These are phyloP conservation scores for Parastagonospora avenae DNA, from an alignment of 2,329 filamentous ascomycete species.

Conservation along the genomic window DNA sequence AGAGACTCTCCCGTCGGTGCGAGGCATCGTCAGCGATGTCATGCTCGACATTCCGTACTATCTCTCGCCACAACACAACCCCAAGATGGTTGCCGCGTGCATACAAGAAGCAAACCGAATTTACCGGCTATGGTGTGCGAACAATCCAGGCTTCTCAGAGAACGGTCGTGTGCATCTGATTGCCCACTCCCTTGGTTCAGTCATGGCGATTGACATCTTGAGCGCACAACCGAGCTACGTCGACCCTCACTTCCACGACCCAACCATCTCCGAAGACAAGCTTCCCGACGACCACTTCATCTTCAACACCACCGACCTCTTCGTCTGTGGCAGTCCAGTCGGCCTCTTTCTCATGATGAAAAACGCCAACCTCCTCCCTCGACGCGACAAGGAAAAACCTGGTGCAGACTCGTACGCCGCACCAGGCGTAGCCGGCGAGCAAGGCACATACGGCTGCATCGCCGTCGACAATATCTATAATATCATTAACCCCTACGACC, in stretches of 20 bases:
- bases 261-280: slow-evolving; percentile 49
- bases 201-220: slow-evolving; percentile 91
- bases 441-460: slow-evolving; percentile 83
- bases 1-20: slow-evolving; percentile 83
- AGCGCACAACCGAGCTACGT: slow-evolving; percentile 82
- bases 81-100: slow-evolving; percentile 90
- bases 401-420: slow-evolving; percentile 65
- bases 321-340: slow-evolving; percentile 86
- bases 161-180: slow-evolving; percentile 88
- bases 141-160: slow-evolving; percentile 84
- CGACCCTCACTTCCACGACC: slow-evolving; percentile 51
- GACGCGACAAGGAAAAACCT: slow-evolving; percentile 75
- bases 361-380: slow-evolving; percentile 71
- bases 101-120: slow-evolving; percentile 91
- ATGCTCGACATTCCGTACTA: slow-evolving; percentile 99
- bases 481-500: slow-evolving; percentile 75
- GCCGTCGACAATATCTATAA: slow-evolving; percentile 98
- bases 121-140: slow-evolving; percentile 92
- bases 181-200: slow-evolving; percentile 90
- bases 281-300: slow-evolving; percentile 69
- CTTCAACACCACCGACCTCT: slow-evolving; percentile 88
- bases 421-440: slow-evolving; percentile 72
- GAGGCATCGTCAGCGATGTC: slow-evolving; percentile 92
- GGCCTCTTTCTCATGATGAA: slow-evolving; percentile 93
- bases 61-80: slow-evolving; percentile 86